Base-by-base conservation (phyloP, 1,284 basidiomycete genomes). In the Pseudozyma thailandica region DNA sequence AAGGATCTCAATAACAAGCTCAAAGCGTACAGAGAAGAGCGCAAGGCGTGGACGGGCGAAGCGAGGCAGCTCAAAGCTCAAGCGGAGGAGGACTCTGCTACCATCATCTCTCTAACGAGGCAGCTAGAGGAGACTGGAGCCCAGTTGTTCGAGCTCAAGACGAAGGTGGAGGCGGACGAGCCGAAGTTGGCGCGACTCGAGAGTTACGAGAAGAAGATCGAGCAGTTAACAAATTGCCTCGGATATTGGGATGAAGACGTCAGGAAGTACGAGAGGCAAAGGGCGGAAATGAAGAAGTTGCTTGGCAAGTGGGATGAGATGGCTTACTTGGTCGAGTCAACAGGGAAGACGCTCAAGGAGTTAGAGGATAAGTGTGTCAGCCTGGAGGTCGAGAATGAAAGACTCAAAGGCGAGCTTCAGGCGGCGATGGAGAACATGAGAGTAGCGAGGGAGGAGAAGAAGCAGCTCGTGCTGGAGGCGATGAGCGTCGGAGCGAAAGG, bases 1-100 rank as follows among this genome's bases (percentile, higher is more conserved):
- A 65, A 61, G 15, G 80, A 82, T 42, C 73, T 80, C 27, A 79
- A 79, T 54, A 58, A 57, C 58, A 82, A 80, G 58, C 66, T 80
- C 30, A 79, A 75, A 41, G 61, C 56, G 15, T 79, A 77, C 52
- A 74, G 80, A 27, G 77, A 79, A 30, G 80, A 82, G 59, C 57
- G 75, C n/a, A 79, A 80, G 31, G 54, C 61, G 1, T 78, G 77
- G 77, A 69, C 54, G 0, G 42, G 48, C 31, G 78, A 80, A 47
- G 53, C 62, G 10, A 44, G 70, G 1, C 55, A 72, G 44, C 72
- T 81, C 60, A 70, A 69, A 30, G 70, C 66, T 16, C 62, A 70
- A 42, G 62, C 75, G 4, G 72, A 77, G 26, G 68, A 79, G 35
- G 57, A 58, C 15, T 41, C 56, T 2, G 66, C 63, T 7, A 59